A percentile compares a stretch with the other conserved stretches of the same genome.
Conservation (phyloP, 1,284 basidiomycete species). For the Bjerkandera adusta region DNA sequence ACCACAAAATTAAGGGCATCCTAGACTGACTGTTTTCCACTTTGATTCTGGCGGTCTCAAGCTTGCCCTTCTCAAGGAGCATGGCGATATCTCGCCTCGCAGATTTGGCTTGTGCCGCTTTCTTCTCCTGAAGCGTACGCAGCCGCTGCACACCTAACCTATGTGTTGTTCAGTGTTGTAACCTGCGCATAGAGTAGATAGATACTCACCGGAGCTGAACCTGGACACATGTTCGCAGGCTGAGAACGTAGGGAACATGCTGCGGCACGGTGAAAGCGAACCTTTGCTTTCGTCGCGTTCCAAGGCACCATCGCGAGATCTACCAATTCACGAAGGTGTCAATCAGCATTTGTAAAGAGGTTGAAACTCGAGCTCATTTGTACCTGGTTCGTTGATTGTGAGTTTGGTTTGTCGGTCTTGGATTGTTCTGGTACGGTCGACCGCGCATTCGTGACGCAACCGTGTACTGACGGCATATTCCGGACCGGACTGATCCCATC, state of each 20-base stretch:
- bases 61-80: constrained; percentile 74
- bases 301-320: constrained; percentile 60
- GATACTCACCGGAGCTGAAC: constrained; percentile 61
- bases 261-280: too few relatives aligned
- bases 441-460: too few relatives aligned
- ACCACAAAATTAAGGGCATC: too few relatives aligned
- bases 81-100: constrained; percentile 78
- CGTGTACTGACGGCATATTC: too few relatives aligned
- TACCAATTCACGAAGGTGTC: too few relatives aligned
- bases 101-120: constrained; percentile 87
- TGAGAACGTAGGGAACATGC: too few relatives aligned
- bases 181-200: background rate
- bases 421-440: too few relatives aligned
- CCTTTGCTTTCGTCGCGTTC: constrained; percentile 75
- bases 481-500: too few relatives aligned
- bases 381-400: too few relatives aligned
- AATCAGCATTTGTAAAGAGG: too few relatives aligned
- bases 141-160: constrained; percentile 91
- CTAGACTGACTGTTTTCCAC: constrained; percentile 66
- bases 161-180: background rate
- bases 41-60: constrained; percentile 83
- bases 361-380: too few relatives aligned
- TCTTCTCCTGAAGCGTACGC: constrained; percentile 90
- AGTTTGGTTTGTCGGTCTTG: too few relatives aligned
- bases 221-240: constrained; percentile 36